Conservation (phyloP, 2,329 filamentous ascomycete species). For the Ascochyta clinopodiicola region DNA sequence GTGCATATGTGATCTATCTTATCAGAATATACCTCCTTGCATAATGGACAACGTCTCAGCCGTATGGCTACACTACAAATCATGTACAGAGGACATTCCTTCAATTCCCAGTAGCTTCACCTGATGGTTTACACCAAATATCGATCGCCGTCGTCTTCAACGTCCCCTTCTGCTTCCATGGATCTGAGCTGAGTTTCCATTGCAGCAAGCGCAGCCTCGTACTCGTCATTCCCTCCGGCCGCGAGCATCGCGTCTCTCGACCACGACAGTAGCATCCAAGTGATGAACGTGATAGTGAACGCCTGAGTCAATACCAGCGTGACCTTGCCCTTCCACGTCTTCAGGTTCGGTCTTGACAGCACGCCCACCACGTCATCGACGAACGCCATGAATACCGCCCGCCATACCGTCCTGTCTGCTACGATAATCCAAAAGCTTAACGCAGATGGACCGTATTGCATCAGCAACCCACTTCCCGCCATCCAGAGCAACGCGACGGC, state of each 20-base stretch:
- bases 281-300: conserved; percentile 2
- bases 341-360: conserved; percentile 22
- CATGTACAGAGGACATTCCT: too few species aligned
- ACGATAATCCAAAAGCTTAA: conserved; percentile 3
- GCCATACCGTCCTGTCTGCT: conserved; percentile 17
- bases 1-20: too few species aligned
- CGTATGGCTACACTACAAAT: too few species aligned
- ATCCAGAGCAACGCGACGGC: conserved; percentile 16
- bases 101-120: too few species aligned
- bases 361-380: conserved; percentile 28
- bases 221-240: background rate
- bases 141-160: conserved; percentile 11
- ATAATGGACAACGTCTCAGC: too few species aligned
- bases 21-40: too few species aligned
- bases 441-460: conserved; percentile 7
- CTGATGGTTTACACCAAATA: background rate
- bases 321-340: conserved; percentile 15
- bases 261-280: conserved; percentile 6
- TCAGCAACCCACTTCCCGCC: conserved; percentile 8
- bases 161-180: background rate
- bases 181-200: background rate
- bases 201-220: background rate
- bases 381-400: conserved; percentile 25
- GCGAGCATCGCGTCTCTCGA: background rate
- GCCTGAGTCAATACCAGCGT: conserved; percentile 19